A percentile compares a stretch with the other conserved stretches of the same genome.
Evolutionary conservation across 1,284 basidiomycete species (phyloP).

Genomic region (Cutaneotrichosporon sp.): DNA sequence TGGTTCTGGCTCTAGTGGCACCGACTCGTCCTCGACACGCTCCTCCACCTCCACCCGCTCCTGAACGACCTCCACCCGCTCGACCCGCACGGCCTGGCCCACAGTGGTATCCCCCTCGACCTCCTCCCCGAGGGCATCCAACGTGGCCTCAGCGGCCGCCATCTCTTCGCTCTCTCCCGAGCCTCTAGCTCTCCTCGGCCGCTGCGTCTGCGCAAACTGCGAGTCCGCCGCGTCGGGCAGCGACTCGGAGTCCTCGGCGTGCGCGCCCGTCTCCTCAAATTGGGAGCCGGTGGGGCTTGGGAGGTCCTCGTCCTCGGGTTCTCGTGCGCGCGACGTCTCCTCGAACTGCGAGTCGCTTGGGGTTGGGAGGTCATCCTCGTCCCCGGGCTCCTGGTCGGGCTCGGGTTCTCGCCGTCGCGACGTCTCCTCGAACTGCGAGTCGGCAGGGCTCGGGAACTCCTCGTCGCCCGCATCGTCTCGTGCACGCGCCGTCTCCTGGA

Average conservation of each 20-base stretch:
- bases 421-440: slow-evolving; percentile 1
- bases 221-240: not conserved
- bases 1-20: no score
- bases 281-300: no score
- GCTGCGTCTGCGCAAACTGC: not conserved
- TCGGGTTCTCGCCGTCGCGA: no score
- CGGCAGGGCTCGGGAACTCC: no score
- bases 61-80: not conserved
- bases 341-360: not conserved
- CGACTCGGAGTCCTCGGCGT: not conserved
- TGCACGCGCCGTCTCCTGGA: no score
- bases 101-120: no score
- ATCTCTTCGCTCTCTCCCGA: not conserved
- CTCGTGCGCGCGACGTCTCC: not conserved
- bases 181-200: not conserved
- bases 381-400: no score
- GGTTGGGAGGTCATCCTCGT: not conserved
- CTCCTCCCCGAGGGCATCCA: not conserved
- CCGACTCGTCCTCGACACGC: not conserved
- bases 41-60: no score
- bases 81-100: not conserved
- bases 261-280: no score
- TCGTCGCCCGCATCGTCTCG: no score
- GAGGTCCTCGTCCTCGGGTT: no score
- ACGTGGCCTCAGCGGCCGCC: not conserved